Percentiles rank a stretch among this genome's conserved stretches.
phyloP scores from a whole-genome alignment of 169 alveolate species.

The Condylostoma magnum region DNA sequence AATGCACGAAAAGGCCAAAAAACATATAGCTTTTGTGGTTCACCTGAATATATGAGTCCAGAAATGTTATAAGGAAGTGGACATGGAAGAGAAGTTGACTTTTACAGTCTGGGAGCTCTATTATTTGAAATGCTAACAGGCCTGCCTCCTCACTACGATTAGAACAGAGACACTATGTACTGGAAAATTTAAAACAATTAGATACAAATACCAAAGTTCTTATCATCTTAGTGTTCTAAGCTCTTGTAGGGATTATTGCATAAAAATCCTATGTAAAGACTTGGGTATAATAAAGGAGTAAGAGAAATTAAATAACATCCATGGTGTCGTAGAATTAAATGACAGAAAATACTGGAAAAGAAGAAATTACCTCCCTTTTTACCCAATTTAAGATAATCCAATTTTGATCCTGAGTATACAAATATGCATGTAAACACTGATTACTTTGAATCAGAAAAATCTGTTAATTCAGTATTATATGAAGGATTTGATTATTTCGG shows the following conservation, averaged over 20 bases:
- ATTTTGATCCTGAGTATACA: constrained; percentile 31
- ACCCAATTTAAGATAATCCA: constrained; percentile 28
- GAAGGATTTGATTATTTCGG: too few relatives aligned
- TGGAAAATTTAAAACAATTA: constrained; percentile 37
- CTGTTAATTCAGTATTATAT: too few relatives aligned
- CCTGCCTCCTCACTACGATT: constrained; percentile 46
- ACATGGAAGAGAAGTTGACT: constrained; percentile 77
- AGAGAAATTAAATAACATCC: constrained; percentile 51
- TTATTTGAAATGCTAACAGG: constrained; percentile 54
- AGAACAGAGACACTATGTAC: constrained; percentile 37
- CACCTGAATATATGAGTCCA: constrained; percentile 86
- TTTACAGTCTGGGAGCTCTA: constrained; percentile 74
- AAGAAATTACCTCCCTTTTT: constrained; percentile 37
- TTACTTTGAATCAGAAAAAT: too few relatives aligned
- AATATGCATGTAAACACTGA: not conserved
- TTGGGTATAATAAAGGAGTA: constrained; percentile 45
- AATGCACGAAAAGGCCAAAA: constrained; percentile 49
- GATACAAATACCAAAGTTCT: constrained; percentile 34
- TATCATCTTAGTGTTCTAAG: constrained; percentile 25
- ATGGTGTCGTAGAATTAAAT: constrained; percentile 42
- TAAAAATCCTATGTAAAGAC: constrained; percentile 40
- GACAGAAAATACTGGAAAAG: constrained; percentile 35
- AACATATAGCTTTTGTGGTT: constrained; percentile 81
- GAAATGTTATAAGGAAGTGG: constrained; percentile 79
- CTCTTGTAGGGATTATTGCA: constrained; percentile 28